These are phyloP conservation scores for Datisca glomerata DNA, from an alignment of 306 rosid species.

Conservation along the genomic window DNA sequence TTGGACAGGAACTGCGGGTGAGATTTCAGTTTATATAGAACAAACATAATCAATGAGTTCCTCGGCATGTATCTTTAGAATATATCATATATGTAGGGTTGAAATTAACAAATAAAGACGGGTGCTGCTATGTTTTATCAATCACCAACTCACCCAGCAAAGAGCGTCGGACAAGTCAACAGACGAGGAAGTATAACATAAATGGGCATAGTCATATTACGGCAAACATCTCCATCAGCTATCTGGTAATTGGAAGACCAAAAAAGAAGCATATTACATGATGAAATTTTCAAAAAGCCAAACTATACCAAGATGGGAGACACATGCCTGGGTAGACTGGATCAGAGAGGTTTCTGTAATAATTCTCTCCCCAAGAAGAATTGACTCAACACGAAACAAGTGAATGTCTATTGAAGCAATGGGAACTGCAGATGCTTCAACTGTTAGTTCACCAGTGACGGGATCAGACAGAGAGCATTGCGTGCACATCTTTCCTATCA, in stretches of 20 bases:
- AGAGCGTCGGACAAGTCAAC: conserved; percentile 76
- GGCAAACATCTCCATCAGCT: conserved; percentile 82
- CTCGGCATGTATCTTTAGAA: no score
- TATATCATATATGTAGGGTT: no score
- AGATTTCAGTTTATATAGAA: no score
- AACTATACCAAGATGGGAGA: conserved; percentile 4
- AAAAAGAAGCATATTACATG: conserved; percentile 3
- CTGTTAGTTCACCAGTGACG: conserved; percentile 65
- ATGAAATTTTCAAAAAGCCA: conserved; percentile 7
- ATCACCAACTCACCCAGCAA: conserved; percentile 67
- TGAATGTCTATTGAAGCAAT: conserved; percentile 65
- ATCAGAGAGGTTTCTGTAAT: conserved; percentile 63
- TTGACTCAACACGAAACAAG: conserved; percentile 74
- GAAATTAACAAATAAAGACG: no score
- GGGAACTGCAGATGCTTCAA: conserved; percentile 84
- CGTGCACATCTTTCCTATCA: conserved; percentile 74
- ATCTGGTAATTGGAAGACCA: conserved; percentile 34
- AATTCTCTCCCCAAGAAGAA: conserved; percentile 82
- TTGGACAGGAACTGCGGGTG: no score
- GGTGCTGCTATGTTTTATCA: no score
- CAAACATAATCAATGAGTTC: no score
- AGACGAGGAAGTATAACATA: conserved; percentile 78
- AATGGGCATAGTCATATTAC: conserved; percentile 56
- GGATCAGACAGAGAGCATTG: conserved; percentile 67
- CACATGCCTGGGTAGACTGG: conserved; percentile 79